Conservation (phyloP, 2,329 filamentous ascomycete genomes). For the Sarocladium brachiariae region DNA sequence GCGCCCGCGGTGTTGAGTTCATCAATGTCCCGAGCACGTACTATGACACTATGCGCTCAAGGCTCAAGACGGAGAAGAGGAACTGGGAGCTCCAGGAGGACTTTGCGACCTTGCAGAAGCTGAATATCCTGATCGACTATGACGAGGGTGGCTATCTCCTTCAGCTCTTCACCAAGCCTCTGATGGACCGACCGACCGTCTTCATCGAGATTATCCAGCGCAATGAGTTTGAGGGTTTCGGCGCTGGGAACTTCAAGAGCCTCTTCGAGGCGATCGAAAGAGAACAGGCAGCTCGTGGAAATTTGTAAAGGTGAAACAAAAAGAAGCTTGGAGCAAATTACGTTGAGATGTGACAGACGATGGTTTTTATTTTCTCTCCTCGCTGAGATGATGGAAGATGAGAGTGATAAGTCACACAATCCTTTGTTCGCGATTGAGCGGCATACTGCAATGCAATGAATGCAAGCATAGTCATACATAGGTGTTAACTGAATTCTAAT, state of each 20-base stretch:
- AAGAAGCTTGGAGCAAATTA: neutral
- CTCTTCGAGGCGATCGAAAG: slow-evolving; percentile 93
- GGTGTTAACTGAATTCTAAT: neutral
- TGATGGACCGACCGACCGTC: slow-evolving; percentile 91
- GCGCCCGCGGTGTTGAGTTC: slow-evolving; percentile 85
- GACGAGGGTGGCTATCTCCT: slow-evolving; percentile 84
- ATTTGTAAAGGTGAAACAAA: slow-evolving; percentile 46
- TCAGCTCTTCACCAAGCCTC: slow-evolving; percentile 73
- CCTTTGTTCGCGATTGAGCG: no score
- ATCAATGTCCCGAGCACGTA: slow-evolving; percentile 85
- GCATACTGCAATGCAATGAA: no score
- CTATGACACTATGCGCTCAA: slow-evolving; percentile 68
- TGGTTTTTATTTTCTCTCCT: neutral
- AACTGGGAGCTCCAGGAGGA: slow-evolving; percentile 67
- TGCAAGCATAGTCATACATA: no score
- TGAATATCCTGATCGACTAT: slow-evolving; percentile 92
- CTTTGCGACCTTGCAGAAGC: slow-evolving; percentile 64
- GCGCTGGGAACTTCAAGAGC: slow-evolving; percentile 92
- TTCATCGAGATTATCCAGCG: slow-evolving; percentile 96
- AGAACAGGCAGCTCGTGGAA: slow-evolving; percentile 81
- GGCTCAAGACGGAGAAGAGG: slow-evolving; percentile 58
- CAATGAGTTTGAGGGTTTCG: slow-evolving; percentile 84
- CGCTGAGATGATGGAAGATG: neutral
- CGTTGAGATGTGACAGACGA: no score
- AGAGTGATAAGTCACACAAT: no score